Evolutionary conservation across 129 eudicot species (phyloP).

Genomic region (Pittosporum tobira): DNA sequence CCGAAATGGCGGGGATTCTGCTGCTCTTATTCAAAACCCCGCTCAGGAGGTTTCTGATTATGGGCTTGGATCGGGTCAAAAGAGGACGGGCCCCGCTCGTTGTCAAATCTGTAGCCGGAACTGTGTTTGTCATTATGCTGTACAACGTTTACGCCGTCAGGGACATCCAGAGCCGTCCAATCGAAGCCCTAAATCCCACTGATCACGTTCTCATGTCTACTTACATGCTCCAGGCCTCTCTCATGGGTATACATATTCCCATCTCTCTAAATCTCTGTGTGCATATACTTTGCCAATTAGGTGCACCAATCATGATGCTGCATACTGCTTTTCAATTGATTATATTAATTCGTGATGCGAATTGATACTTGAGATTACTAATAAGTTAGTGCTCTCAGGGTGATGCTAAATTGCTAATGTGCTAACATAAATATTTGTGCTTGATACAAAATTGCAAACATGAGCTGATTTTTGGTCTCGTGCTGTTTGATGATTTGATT

Average conservation of each 20-base stretch:
- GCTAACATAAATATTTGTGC: too few species aligned
- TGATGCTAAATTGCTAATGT: too few species aligned
- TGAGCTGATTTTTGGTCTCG: too few species aligned
- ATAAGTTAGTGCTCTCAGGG: too few species aligned
- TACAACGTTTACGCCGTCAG: constrained; percentile 33
- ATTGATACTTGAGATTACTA: too few species aligned
- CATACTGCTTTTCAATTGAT: too few species aligned
- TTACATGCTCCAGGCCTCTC: constrained; percentile 61
- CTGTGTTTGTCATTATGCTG: constrained; percentile 46
- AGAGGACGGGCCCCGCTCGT: constrained; percentile 67
- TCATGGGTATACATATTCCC: constrained; percentile 37
- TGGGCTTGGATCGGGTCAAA: constrained; percentile 50
- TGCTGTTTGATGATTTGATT: too few species aligned
- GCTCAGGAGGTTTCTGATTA: constrained; percentile 45
- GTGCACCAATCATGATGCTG: too few species aligned
- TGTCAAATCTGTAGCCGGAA: constrained; percentile 48
- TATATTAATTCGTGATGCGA: too few species aligned
- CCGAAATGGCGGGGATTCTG: constrained; percentile 45
- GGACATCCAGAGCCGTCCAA: constrained; percentile 40
- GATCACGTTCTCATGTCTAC: constrained; percentile 54
- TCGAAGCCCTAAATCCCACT: constrained; percentile 49
- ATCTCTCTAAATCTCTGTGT: too few species aligned
- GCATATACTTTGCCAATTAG: too few species aligned
- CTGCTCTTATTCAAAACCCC: constrained; percentile 62
- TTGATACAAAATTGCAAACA: too few species aligned